Base-by-base conservation (phyloP, 345 rosid species). In the Laguncularia racemosa region DNA sequence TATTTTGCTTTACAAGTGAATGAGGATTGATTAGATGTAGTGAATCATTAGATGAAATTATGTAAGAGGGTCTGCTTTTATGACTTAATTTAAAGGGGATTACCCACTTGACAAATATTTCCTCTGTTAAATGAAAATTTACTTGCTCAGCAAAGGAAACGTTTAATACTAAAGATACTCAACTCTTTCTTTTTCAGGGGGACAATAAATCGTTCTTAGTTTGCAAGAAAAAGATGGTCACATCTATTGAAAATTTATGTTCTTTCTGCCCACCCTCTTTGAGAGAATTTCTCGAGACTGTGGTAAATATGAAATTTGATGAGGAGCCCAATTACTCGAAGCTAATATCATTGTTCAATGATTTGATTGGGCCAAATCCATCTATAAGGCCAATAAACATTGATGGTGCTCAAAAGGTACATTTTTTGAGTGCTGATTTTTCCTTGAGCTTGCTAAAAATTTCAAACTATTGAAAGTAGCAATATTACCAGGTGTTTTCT, bases 291-390 rank as follows among this genome's bases (percentile, higher is more conserved):
- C 84, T 90, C 59, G 99, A 95, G 83, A 69, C 80, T 46, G 97
- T 95, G 61, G 95, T 88, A 58, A 95, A 84, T 67, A 84, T 95
- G 81, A 95, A 95, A 73, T 95, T 90, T 59, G 95, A 90, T 49
- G 99, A 95, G 71, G 96, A 88, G 67, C 99, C 95, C 46, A 81
- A 90, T 72, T 95, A 95, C 69, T 80, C 92, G n/a, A 95, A 85
- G 64, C 71, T 88, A 67, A 79, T 95, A 59, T 88, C 97, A 59
- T 66, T 90, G 62, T 90, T 88, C 71, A 91, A 90, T 78, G 82
- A 80, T 44, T 67, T 88, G 56, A 66, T 85, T 14, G 90, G 89
- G 53, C 79, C 84, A 64, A 88, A 83, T 77, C 89, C 92, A 46
- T 82, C 84, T 57, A 66, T 71, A 52, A 76, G 97, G 77, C 97